A percentile compares a stretch with the other conserved stretches of the same genome.
phyloP scores from a whole-genome alignment of 371 early-diverging fungal species.

The Furculomyces boomerangus region DNA sequence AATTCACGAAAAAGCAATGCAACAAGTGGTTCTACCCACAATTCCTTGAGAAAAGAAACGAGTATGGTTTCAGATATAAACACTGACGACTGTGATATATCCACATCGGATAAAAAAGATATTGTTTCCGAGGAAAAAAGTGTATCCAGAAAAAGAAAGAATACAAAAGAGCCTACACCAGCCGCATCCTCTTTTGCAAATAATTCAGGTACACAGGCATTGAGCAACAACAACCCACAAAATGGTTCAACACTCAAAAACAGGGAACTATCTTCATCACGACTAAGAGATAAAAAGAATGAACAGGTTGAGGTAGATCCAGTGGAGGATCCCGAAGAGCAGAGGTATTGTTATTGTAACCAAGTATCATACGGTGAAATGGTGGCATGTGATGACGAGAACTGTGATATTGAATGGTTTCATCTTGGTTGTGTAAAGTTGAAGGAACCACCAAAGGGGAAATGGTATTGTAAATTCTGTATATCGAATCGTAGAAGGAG shows the following conservation, averaged over 20 bases:
- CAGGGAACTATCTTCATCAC: background rate
- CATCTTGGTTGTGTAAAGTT: slow-evolving; percentile 39
- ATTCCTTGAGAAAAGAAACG: background rate
- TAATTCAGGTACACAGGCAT: too few relatives aligned
- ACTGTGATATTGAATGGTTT: slow-evolving; percentile 44
- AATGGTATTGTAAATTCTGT: slow-evolving; percentile 33
- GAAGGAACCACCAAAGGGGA: slow-evolving; percentile 26
- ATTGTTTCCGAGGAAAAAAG: too few relatives aligned
- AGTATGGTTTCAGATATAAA: background rate
- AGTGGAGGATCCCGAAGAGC: slow-evolving; percentile 91
- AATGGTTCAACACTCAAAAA: too few relatives aligned
- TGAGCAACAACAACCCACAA: too few relatives aligned
- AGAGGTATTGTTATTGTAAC: slow-evolving; percentile 86
- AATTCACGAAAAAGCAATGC: background rate
- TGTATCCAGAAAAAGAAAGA: too few relatives aligned
- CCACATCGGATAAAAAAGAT: too few relatives aligned
- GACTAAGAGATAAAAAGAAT: background rate
- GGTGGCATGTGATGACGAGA: slow-evolving; percentile 92
- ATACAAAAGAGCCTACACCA: too few relatives aligned
- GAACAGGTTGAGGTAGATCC: slow-evolving; percentile 33
- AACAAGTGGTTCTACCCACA: too few relatives aligned
- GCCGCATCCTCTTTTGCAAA: too few relatives aligned
- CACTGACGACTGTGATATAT: too few relatives aligned
- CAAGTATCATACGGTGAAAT: slow-evolving; percentile 96
- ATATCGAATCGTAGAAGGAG: slow-evolving; percentile 15